Evolutionary conservation across 176 grass and related monocot genomes (phyloP).

Genomic region (Rhynchospora breviuscula): DNA sequence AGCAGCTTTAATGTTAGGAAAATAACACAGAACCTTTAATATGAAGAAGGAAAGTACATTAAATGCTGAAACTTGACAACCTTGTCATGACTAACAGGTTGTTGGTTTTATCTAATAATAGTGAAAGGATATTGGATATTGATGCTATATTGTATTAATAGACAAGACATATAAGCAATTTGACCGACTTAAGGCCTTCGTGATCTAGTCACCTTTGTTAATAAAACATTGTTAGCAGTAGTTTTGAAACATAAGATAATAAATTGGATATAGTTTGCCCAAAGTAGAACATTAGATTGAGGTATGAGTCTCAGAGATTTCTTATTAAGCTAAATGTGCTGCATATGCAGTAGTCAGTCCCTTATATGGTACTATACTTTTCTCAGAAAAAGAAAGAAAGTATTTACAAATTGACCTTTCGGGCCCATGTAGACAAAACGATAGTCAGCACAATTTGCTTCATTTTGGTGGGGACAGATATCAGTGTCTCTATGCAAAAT

Average conservation of each 20-base stretch:
- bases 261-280: not conserved
- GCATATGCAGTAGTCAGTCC: not conserved
- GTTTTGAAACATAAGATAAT: not conserved
- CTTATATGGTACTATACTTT: not conserved
- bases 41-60: not conserved
- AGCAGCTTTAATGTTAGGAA: too few species aligned
- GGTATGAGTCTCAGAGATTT: not conserved
- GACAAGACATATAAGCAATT: not conserved
- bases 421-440: slow-evolving; percentile 94
- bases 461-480: slow-evolving; percentile 74
- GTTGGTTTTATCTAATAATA: too few species aligned
- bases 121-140: not conserved
- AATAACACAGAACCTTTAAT: not conserved
- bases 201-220: not conserved
- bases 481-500: slow-evolving; percentile 82
- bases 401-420: slow-evolving; percentile 54
- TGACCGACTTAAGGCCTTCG: not conserved
- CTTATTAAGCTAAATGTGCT: not conserved
- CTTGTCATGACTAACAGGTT: too few species aligned
- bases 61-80: not conserved
- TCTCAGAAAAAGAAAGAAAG: not conserved
- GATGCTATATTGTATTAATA: not conserved
- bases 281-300: not conserved
- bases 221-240: not conserved
- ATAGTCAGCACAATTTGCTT: slow-evolving; percentile 90